Percentiles rank a stretch among this genome's conserved stretches.
These are phyloP conservation scores for Gossypium rotundifolium DNA, from an alignment of 345 rosid genomes.

Conservation along the genomic window DNA sequence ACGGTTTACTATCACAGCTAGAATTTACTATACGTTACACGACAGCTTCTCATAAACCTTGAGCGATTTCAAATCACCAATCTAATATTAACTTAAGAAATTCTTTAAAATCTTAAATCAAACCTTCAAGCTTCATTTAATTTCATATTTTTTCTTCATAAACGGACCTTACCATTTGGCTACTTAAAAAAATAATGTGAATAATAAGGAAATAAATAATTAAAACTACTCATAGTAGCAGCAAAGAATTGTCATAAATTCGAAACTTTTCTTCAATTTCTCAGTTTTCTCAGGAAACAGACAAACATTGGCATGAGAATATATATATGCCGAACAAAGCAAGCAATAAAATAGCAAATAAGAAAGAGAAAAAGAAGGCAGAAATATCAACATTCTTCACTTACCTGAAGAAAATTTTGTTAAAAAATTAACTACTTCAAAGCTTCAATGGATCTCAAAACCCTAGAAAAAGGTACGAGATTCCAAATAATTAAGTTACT, in stretches of 20 bases:
- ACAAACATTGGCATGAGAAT: no score
- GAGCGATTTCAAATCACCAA: slow-evolving; percentile 15
- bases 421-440: slow-evolving; percentile 6
- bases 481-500: background rate
- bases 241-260: background rate
- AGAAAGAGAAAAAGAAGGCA: background rate
- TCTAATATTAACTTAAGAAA: background rate
- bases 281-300: slow-evolving; percentile 18
- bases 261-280: slow-evolving; percentile 12
- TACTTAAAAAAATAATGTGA: background rate
- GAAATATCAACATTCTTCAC: background rate
- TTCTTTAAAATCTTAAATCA: slow-evolving; percentile 1
- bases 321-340: slow-evolving; percentile 30
- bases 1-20: slow-evolving; percentile 7
- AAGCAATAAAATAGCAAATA: background rate
- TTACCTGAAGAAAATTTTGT: slow-evolving; percentile 19
- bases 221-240: background rate
- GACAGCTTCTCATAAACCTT: background rate
- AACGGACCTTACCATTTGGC: background rate
- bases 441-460: slow-evolving; percentile 22
- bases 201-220: background rate
- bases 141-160: background rate
- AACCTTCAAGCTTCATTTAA: slow-evolving; percentile 3
- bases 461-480: background rate
- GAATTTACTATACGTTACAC: background rate